These are phyloP conservation scores for Apiotrichum domesticum DNA, from an alignment of 1,284 basidiomycete species.

Conservation along the genomic window DNA sequence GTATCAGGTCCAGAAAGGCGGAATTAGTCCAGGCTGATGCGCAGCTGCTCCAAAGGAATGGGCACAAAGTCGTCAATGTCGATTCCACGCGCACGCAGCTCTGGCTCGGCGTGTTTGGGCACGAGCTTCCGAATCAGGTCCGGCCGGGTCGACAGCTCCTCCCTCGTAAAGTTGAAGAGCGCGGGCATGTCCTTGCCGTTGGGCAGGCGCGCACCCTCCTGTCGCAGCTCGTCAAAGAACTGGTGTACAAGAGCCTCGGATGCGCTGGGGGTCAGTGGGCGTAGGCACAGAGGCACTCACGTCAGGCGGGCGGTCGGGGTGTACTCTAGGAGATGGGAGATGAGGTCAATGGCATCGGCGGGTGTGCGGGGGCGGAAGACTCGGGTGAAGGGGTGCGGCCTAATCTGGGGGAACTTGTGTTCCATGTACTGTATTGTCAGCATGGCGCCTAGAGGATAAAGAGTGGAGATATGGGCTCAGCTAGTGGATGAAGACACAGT, in stretches of 20 bases:
- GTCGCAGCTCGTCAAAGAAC: slow-evolving; percentile 94
- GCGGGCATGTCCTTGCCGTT: slow-evolving; percentile 93
- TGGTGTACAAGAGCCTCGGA: slow-evolving; percentile 91
- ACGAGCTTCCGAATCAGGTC: slow-evolving; percentile 88
- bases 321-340: slow-evolving; percentile 92
- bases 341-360: slow-evolving; percentile 91
- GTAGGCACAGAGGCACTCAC: slow-evolving; percentile 19
- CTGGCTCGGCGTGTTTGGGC: slow-evolving; percentile 79
- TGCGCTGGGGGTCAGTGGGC: slow-evolving; percentile 48
- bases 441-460: no score
- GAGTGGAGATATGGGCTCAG: no score
- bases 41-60: slow-evolving; percentile 87
- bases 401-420: slow-evolving; percentile 99
- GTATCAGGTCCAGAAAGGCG: slow-evolving; percentile 1
- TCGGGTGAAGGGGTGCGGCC: slow-evolving; percentile 92
- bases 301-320: slow-evolving; percentile 85
- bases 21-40: slow-evolving; percentile 68
- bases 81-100: slow-evolving; percentile 78
- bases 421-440: slow-evolving; percentile 83
- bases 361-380: slow-evolving; percentile 98
- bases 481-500: no score
- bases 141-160: slow-evolving; percentile 93
- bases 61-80: slow-evolving; percentile 85
- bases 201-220: slow-evolving; percentile 85
- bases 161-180: slow-evolving; percentile 92